Conservation (phyloP, 148 eudicot genomes). For the Persicaria maculosa region DNA sequence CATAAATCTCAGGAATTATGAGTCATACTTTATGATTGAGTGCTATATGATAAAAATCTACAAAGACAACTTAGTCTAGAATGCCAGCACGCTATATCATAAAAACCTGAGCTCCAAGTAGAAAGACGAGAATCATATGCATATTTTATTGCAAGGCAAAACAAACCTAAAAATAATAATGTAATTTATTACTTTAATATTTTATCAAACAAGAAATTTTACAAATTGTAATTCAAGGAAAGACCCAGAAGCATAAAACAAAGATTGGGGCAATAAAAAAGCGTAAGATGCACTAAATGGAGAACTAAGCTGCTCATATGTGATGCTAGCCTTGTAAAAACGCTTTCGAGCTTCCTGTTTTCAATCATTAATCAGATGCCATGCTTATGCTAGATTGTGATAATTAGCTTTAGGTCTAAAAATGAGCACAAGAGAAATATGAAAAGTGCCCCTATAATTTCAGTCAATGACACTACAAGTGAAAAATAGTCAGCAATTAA, state of each 20-base stretch:
- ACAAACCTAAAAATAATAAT: background rate
- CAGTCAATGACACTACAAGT: too few relatives aligned
- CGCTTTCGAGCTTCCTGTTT: slow-evolving; percentile 93
- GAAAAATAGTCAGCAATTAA: too few relatives aligned
- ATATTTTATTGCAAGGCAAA: background rate
- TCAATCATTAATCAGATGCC: background rate
- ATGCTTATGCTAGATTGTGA: background rate
- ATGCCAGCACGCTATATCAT: too few relatives aligned
- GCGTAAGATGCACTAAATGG: background rate
- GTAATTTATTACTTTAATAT: too few relatives aligned
- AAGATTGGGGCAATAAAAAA: background rate
- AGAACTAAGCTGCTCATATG: slow-evolving; percentile 58
- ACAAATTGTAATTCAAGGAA: too few relatives aligned
- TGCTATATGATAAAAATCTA: too few relatives aligned
- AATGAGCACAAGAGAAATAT: background rate
- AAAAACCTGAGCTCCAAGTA: background rate
- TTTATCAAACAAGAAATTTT: background rate
- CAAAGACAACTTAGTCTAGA: too few relatives aligned
- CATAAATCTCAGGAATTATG: background rate
- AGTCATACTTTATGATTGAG: background rate
- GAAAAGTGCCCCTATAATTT: too few relatives aligned
- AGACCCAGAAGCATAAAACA: slow-evolving; percentile 6
- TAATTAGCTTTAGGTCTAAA: background rate
- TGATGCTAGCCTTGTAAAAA: slow-evolving; percentile 74
- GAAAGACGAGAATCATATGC: background rate